Base-by-base conservation (phyloP, 1,139 yeast species). In the Blastobotrys persicus region DNA sequence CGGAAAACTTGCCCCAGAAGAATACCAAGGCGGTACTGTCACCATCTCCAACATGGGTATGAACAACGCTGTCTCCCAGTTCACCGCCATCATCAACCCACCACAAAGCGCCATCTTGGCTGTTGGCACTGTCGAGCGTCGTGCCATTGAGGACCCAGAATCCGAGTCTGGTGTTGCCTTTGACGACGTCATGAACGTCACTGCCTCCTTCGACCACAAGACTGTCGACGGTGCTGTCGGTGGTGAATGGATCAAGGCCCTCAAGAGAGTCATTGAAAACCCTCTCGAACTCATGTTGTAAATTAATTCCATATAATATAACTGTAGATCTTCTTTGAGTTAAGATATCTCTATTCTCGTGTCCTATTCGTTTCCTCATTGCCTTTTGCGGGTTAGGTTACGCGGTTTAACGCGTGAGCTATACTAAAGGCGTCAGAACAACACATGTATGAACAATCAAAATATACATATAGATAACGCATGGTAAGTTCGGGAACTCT, bases 11-110 rank as follows among this genome's bases (percentile, higher is more conserved):
- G 69, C 74, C 59, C 98, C 98, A 56, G 95, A 88, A 71, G 98
- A 92, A 75, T 94, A 85, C 82, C 96, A 88, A 78, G 99, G 99
- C 64, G 99, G 99, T 68, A 91, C 98, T 61, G 88, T 92, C 70
- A 88, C 97, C 72, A 91, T 92, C 66, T 91, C 98, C 59, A 92
- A 92, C 85, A 78, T 94, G 78, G 99, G 98, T 67, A 92, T 92
- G 98, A 92, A 92, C 81, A 80, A 77, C 54, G 98, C 98, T 50
- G 97, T 92, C 46, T 78, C 83, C 59, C 69, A 84, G 68, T 92
- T 92, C 80, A 91, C 98, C 41, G 92, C 98, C 35, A 92, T 92
- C 73, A 85, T 92, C 69, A 92, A 92, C 81, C 98, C 97, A 55
- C 99, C 99, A 52, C 98, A 92, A 74, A 79, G 92, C 47, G 84